Base-by-base conservation (phyloP, 176 grass and related monocot genomes). In the Paspalum notatum region DNA sequence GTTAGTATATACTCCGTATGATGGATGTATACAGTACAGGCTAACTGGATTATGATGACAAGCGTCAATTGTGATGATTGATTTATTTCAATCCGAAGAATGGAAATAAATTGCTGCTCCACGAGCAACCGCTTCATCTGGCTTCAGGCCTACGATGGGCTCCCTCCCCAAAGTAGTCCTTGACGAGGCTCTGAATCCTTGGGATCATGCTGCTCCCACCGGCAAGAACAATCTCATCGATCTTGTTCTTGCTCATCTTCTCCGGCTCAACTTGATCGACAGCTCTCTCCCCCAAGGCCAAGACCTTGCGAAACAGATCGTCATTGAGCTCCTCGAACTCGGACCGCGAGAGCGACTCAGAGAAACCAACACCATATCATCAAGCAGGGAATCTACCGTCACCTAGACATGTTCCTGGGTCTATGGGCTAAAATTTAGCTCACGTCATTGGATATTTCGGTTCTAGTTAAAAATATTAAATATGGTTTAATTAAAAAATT, bases 241-340 rank as follows among this genome's bases (percentile, higher is more conserved):
- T 16, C 61, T 39, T 14, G 9, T n/a, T n/a, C n/a, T n/a, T n/a
- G n/a, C n/a, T n/a, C n/a, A n/a, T n/a, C n/a, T n/a, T n/a, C n/a
- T 65, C 6, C 11, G 9, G 1, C 13, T 65, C 26, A 15, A 18
- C 17, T 15, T 52, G 2, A 10, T 2, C 1, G 44, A 64, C n/a
- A 5, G 7, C 45, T 21, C 7, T 6, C 4, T 39, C 7, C 6
- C 64, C 26, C 56, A 78, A 21, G 0, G 6, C 45, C 0, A 78
- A 5, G 3, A 78, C 11, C 52, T 10, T 52, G 60, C 10, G 0
- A 3, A 78, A 78, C 25, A 40, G 0, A 5, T 78, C 60, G 3
- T 24, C 18, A 4, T 66, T 67, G 3, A 83, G 16, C 47, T 83
- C 50, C 81, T 83, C 81, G 9, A 83, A 55, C 17, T 67, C 26